These are phyloP conservation scores for Ascochyta pisi DNA, from an alignment of 2,329 filamentous ascomycete genomes.

Conservation along the genomic window DNA sequence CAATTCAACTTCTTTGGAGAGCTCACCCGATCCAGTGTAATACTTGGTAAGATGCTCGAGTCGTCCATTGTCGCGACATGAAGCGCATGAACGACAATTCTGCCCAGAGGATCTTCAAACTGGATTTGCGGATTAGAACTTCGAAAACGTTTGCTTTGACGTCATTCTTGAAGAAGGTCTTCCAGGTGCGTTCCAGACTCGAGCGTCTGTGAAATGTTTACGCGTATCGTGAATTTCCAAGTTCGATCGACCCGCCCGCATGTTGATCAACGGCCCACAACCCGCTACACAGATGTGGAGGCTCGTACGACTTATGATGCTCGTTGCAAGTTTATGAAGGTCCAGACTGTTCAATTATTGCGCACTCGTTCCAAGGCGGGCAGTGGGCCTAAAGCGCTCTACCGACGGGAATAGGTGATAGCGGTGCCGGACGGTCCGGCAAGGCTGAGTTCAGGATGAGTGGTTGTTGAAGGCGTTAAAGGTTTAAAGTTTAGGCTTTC, in stretches of 20 bases:
- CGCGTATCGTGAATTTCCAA: not conserved
- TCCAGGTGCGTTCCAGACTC: not conserved
- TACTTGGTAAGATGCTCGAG: not conserved
- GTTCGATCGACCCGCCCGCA: constrained; percentile 14
- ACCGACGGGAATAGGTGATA: not conserved
- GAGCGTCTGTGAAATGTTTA: constrained; percentile 1
- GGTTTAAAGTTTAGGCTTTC: not conserved
- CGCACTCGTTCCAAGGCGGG: constrained; percentile 4
- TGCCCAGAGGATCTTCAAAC: not conserved
- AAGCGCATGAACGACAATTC: not conserved
- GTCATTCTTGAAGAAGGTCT: not conserved
- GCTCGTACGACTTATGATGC: constrained; percentile 8
- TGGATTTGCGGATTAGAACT: not conserved
- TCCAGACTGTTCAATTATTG: constrained; percentile 3
- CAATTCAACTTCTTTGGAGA: no score
- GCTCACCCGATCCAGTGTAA: not conserved
- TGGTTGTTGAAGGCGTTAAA: not conserved
- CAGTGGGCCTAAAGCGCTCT: constrained; percentile 6
- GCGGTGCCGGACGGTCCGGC: constrained; percentile 12
- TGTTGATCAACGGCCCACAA: constrained; percentile 16
- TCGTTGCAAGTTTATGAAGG: constrained; percentile 13
- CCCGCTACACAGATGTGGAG: constrained; percentile 4
- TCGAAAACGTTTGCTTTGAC: not conserved
- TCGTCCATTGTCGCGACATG: not conserved
- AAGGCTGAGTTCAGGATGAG: constrained; percentile 5